Percentiles rank a stretch among this genome's conserved stretches.
Evolutionary conservation across 2,329 filamentous ascomycete genomes (phyloP).

Genomic region (Escovopsis sp.): DNA sequence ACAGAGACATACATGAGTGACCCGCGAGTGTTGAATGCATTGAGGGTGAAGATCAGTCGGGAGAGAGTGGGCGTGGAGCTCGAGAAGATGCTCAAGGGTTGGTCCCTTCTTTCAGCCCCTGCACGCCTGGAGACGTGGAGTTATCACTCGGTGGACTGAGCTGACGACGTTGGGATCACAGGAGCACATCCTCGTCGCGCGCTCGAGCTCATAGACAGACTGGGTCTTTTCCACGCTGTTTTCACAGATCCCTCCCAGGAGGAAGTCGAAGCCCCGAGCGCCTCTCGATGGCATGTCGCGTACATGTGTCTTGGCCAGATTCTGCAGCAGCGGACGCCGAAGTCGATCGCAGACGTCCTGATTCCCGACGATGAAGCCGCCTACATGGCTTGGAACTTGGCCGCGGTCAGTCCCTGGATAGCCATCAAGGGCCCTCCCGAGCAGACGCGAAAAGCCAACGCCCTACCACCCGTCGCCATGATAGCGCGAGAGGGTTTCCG

Average conservation of each 20-base stretch:
- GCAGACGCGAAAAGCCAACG: constrained; percentile 31
- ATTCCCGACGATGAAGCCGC: constrained; percentile 47
- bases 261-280: constrained; percentile 39
- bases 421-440: constrained; percentile 27
- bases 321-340: constrained; percentile 25
- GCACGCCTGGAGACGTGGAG: too few relatives aligned
- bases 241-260: constrained; percentile 53
- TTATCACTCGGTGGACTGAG: too few relatives aligned
- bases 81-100: constrained; percentile 34
- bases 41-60: constrained; percentile 81
- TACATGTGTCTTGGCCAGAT: constrained; percentile 50
- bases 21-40: constrained; percentile 57
- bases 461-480: constrained; percentile 33
- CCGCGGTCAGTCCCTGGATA: constrained; percentile 62
- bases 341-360: constrained; percentile 38
- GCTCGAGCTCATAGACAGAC: constrained; percentile 48
- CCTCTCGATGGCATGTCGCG: constrained; percentile 42
- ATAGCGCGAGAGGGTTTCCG: constrained; percentile 65
- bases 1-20: constrained; percentile 65
- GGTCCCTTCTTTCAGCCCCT: neutral
- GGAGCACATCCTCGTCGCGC: constrained; percentile 46
- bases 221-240: constrained; percentile 56
- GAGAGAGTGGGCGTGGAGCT: constrained; percentile 79
- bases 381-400: constrained; percentile 66
- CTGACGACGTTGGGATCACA: constrained; percentile 8